Percentiles rank a stretch among this genome's conserved stretches.
These are phyloP conservation scores for Thelephora aurantiotincta DNA, from an alignment of 768 basidiomycete species.

Conservation along the genomic window DNA sequence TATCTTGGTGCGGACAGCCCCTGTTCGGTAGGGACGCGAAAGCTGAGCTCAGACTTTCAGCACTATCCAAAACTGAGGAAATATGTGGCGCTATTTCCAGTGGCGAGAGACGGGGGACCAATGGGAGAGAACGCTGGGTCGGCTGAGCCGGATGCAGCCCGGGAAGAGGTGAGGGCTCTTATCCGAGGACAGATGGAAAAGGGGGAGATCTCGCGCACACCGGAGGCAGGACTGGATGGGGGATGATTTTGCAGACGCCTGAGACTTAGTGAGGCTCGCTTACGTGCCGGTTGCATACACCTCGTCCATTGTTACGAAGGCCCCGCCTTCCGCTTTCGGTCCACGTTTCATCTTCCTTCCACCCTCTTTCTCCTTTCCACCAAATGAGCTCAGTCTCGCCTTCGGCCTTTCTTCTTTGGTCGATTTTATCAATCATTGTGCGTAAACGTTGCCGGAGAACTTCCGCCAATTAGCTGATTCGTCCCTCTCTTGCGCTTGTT, in stretches of 20 bases:
- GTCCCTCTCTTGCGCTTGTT: conserved; percentile 2
- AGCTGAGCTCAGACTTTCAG: conserved; percentile 24
- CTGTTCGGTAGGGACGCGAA: not conserved
- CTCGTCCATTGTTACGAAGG: too few relatives aligned
- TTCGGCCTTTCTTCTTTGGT: conserved; percentile 65
- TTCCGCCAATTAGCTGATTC: not conserved
- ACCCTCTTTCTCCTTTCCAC: not conserved
- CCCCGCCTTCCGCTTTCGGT: too few relatives aligned
- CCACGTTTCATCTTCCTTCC: not conserved
- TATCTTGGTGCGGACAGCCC: conserved; percentile 42
- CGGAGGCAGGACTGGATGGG: too few relatives aligned
- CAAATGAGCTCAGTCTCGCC: conserved; percentile 64
- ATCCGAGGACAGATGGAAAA: conserved; percentile 44
- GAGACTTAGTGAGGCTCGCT: too few relatives aligned
- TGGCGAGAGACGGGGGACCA: conserved; percentile 22
- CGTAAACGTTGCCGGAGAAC: conserved; percentile 14
- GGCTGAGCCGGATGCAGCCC: conserved; percentile 28
- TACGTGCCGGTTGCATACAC: too few relatives aligned
- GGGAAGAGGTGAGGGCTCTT: conserved; percentile 45
- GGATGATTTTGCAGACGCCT: too few relatives aligned
- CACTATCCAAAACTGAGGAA: conserved; percentile 77
- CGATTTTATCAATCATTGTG: conserved; percentile 51
- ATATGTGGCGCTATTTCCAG: conserved; percentile 85
- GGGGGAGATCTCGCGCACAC: conserved; percentile 28
- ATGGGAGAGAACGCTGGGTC: conserved; percentile 9